Conservation (phyloP, 2,329 filamentous ascomycete species). For the Beauveria rudraprayagi region DNA sequence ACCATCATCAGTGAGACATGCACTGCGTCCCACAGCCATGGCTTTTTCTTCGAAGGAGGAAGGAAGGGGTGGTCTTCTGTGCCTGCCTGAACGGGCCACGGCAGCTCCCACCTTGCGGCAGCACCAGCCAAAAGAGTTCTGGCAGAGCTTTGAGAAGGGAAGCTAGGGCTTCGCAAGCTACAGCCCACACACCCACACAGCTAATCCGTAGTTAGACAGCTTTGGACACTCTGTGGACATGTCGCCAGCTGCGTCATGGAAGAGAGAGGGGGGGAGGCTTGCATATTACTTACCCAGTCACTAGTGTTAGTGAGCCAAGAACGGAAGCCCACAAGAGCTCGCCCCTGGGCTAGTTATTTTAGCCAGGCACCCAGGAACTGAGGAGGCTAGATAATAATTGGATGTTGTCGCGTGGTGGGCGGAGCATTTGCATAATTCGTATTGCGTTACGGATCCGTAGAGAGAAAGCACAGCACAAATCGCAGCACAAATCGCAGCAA, state of each 20-base stretch:
- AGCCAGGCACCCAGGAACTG: slow-evolving; percentile 5
- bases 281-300: not conserved
- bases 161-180: not conserved
- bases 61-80: not conserved
- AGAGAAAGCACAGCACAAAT: not conserved
- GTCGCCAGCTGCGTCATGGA: not conserved
- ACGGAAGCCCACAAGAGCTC: not conserved
- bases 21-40: not conserved
- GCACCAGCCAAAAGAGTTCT: not conserved
- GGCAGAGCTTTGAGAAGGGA: not conserved
- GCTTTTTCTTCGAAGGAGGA: not conserved
- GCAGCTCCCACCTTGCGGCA: not conserved
- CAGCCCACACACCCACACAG: not conserved
- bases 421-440: not conserved
- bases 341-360: not conserved
- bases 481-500: not conserved
- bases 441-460: not conserved
- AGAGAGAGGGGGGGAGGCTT: not conserved
- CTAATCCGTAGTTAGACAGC: not conserved
- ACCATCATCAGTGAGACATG: not conserved
- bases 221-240: not conserved
- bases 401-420: slow-evolving; percentile 5
- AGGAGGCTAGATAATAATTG: slow-evolving; percentile 1
- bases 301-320: not conserved
- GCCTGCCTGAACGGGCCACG: not conserved